phyloP scores from a whole-genome alignment of 2,329 filamentous ascomycete species.

The Beauveria brongniartii region DNA sequence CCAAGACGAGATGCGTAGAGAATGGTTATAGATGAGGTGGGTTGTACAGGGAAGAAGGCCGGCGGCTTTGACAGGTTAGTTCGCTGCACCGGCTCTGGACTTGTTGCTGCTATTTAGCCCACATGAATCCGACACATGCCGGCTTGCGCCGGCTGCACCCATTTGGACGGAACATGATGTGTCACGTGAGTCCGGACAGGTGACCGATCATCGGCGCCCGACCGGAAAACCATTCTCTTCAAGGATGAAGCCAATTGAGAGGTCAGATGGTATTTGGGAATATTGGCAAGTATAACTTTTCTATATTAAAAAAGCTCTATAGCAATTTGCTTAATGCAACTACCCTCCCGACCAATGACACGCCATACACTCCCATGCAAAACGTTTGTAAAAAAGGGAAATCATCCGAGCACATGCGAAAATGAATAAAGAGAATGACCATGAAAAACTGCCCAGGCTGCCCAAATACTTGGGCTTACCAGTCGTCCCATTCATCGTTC shows the following conservation, averaged over 20 bases:
- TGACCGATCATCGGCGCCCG: conserved; percentile 8
- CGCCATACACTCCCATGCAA: conserved; percentile 11
- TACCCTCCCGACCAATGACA: background rate
- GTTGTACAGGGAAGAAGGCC: conserved; percentile 3
- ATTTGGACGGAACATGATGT: conserved; percentile 26
- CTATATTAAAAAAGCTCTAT: conserved; percentile 1
- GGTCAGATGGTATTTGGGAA: background rate
- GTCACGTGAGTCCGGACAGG: conserved; percentile 26
- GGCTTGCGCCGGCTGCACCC: conserved; percentile 34
- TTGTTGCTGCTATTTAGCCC: background rate
- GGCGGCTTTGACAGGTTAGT: background rate
- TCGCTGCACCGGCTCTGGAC: background rate
- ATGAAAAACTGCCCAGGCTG: background rate
- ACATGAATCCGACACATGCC: conserved; percentile 20
- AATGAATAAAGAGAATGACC: background rate
- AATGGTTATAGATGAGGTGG: conserved; percentile 7
- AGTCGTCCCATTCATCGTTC: conserved; percentile 58
- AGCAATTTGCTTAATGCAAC: conserved; percentile 8
- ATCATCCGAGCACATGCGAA: background rate
- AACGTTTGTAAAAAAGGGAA: background rate
- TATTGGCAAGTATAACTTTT: background rate
- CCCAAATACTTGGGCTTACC: conserved; percentile 31
- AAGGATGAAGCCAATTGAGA: background rate
- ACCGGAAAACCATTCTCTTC: conserved; percentile 4
- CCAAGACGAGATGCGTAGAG: conserved; percentile 16